Evolutionary conservation across 441 rosid genomes (phyloP).

Genomic region (Aquilaria agallochum): DNA sequence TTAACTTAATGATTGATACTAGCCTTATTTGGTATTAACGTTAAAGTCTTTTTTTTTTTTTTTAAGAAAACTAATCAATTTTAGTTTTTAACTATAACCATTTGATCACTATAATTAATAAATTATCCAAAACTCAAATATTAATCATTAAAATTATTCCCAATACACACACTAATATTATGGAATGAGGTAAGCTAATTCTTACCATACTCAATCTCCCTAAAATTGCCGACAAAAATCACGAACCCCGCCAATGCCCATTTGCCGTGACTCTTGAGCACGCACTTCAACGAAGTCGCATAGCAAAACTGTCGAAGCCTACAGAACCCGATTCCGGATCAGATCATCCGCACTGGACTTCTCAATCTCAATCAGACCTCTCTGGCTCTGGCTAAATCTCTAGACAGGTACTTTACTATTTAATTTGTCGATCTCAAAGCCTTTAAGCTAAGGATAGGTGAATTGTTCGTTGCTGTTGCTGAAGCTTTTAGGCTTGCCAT

Average conservation of each 20-base stretch:
- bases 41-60: too few species aligned
- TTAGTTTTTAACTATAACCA: background rate
- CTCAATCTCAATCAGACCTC: conserved; percentile 15
- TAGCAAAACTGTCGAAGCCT: conserved; percentile 3
- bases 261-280: conserved; percentile 4
- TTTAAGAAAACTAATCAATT: background rate
- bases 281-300: conserved; percentile 19
- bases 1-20: too few species aligned
- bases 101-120: background rate
- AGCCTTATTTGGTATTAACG: too few species aligned
- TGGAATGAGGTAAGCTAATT: background rate
- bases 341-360: conserved; percentile 22
- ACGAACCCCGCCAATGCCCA: conserved; percentile 12
- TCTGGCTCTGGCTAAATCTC: background rate
- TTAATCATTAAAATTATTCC: background rate
- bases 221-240: background rate
- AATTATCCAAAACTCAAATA: background rate
- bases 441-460: conserved; percentile 1
- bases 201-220: background rate
- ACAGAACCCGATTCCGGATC: conserved; percentile 18
- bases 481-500: background rate
- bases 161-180: background rate
- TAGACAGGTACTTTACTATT: background rate
- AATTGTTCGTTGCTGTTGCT: background rate
- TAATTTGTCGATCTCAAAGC: background rate